Evolutionary conservation across 1,139 yeast species (phyloP).

Genomic region (Diutina sp.): DNA sequence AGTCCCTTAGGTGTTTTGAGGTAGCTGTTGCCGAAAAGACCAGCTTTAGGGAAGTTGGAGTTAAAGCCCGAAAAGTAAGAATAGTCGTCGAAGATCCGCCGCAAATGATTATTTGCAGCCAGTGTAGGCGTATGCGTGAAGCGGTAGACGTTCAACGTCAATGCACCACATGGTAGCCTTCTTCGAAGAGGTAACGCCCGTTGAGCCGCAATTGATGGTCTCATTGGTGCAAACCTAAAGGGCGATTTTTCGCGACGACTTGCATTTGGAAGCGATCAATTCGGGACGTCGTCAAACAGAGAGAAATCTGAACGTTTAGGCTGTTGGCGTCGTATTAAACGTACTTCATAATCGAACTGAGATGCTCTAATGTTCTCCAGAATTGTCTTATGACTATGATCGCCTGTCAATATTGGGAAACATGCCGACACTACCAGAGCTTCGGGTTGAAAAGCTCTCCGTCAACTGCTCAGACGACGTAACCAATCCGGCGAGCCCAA

Average conservation of each 20-base stretch:
- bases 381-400: no score
- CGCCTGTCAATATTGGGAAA: no score
- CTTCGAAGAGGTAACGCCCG: not conserved
- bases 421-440: no score
- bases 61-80: slow-evolving; percentile 25
- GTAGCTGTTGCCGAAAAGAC: slow-evolving; percentile 64
- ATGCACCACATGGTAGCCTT: not conserved
- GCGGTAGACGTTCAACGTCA: not conserved
- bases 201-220: not conserved
- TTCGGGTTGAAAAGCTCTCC: no score
- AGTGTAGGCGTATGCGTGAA: not conserved
- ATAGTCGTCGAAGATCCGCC: slow-evolving; percentile 29
- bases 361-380: no score
- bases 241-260: not conserved
- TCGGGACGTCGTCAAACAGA: not conserved
- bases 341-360: no score
- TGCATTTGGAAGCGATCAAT: not conserved
- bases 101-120: not conserved
- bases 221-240: not conserved
- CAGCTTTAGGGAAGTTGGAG: slow-evolving; percentile 23
- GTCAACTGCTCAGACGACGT: no score
- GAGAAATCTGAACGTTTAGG: no score
- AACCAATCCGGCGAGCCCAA: no score
- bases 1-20: slow-evolving; percentile 63
- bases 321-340: no score